Evolutionary conservation across 768 basidiomycete species (phyloP), one percentile per base, ranked within the genome.

Genomic region (Mycena maculata): DNA sequence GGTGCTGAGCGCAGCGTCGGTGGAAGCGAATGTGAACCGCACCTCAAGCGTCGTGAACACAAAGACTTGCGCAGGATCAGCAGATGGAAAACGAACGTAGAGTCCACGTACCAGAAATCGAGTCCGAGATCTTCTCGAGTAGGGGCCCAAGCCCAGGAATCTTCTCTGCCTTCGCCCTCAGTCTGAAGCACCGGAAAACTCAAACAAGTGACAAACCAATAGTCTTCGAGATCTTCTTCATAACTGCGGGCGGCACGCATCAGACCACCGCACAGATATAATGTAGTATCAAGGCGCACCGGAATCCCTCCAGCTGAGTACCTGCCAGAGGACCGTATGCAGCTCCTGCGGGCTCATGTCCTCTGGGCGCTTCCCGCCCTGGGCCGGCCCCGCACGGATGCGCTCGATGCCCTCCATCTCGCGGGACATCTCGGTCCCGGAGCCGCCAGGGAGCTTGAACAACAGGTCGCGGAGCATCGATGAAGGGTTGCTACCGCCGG

Each of bases 331-430:
- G 3, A 90, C 88, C 2, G 86, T 80, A 76, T 96, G 94, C 54
- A 97, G 71, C 77, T 98, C 94, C 78, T 96, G 93, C 4, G 96
- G 95, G 56, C 80, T 89, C 94, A 98, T 93, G 20, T 92, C 87
- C 67, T 90, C 88, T 0, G 95, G 92, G 16, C 83, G 80, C 76
- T 89, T 92, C 6, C 90, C 92, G 0, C 88, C 89, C 12, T 81
- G 80, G n/a, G 83, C 80, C 1, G 87, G 83, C 0, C 85, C 86
- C 0, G 87, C 86, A 16, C 92, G 79, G 56, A 92, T 90, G 23
- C 88, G 84, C 72, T 93, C 86, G 64, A 96, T 86, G 39, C 84
- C 83, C 36, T 93, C 90, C 81, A 95, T 84, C 30, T 94, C 92
- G 10, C 93, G 82, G n/a, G 84, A 80, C 81, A 94, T 85, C 9